Conservation (phyloP, 345 rosid species). For the Eucalyptus marginata region DNA sequence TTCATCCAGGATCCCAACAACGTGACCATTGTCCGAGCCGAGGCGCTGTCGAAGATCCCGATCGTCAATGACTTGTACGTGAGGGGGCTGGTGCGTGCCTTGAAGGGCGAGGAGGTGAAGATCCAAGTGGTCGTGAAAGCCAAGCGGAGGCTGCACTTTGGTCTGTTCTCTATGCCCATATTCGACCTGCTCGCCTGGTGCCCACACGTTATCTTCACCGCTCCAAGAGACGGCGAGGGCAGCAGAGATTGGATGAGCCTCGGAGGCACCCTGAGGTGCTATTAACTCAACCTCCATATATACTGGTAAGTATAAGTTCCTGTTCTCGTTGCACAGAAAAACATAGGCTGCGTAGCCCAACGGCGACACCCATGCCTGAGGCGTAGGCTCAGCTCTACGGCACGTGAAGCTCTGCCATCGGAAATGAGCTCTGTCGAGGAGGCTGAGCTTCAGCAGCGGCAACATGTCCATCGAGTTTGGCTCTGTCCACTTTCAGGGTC, state of each 20-base stretch:
- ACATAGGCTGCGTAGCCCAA: no score
- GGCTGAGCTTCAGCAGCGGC: neutral
- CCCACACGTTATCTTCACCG: neutral
- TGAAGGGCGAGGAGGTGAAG: neutral
- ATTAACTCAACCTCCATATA: no score
- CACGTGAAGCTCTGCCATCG: neutral
- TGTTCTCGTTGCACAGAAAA: no score
- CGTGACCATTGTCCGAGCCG: accelerated
- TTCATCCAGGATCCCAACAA: neutral
- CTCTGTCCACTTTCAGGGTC: neutral
- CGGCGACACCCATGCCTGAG: no score
- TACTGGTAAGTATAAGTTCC: no score
- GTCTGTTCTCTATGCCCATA: neutral
- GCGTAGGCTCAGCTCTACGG: no score
- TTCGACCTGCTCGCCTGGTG: neutral
- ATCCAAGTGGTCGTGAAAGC: neutral
- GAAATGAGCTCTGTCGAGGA: neutral
- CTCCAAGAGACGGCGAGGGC: neutral
- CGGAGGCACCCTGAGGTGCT: accelerated
- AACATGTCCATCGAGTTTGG: neutral
- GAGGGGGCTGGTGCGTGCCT: neutral
- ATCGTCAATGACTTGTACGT: neutral
- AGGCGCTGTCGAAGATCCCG: neutral
- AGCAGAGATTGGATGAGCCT: neutral
- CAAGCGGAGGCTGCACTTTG: neutral